A percentile compares a stretch with the other conserved stretches of the same genome.
Conservation (phyloP, 2,329 filamentous ascomycete species). For the Amauroascus verrucosus region DNA sequence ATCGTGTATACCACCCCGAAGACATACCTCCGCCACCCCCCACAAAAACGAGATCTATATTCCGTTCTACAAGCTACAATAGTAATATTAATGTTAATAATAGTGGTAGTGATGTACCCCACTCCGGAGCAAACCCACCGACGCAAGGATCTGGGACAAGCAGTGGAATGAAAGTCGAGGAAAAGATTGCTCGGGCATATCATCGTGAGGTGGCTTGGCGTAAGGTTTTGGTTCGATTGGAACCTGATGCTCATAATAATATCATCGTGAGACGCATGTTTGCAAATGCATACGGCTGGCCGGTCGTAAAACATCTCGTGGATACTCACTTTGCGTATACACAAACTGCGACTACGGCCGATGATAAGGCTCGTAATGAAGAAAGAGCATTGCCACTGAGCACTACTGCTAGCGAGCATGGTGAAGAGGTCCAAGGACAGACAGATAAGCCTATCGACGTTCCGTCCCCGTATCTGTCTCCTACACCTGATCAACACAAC, state of each 20-base stretch:
- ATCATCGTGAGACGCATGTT: conserved; percentile 96
- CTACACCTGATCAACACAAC: neutral
- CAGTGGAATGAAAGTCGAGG: conserved; percentile 72
- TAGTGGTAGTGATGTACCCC: conserved; percentile 5
- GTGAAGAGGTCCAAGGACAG: conserved; percentile 50
- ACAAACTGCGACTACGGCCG: conserved; percentile 52
- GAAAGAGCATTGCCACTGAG: conserved; percentile 58
- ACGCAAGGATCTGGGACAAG: neutral
- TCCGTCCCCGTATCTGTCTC: neutral
- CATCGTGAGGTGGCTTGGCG: conserved; percentile 88
- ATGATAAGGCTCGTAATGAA: conserved; percentile 54
- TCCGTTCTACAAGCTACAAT: conserved; percentile 19
- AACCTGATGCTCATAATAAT: conserved; percentile 97
- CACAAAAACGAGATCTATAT: conserved; percentile 34
- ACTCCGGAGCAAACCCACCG: conserved; percentile 1
- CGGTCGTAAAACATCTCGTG: conserved; percentile 86
- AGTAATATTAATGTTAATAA: conserved; percentile 8
- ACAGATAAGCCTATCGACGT: conserved; percentile 29
- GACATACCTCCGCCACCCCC: conserved; percentile 77
- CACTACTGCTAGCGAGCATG: conserved; percentile 50
- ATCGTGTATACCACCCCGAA: conserved; percentile 83
- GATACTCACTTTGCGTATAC: conserved; percentile 87
- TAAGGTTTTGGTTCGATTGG: conserved; percentile 88
- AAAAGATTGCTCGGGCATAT: conserved; percentile 94
- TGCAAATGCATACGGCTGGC: conserved; percentile 95